Evolutionary conservation across 2,329 filamentous ascomycete species (phyloP).

Genomic region (Sarocladium brachiariae): DNA sequence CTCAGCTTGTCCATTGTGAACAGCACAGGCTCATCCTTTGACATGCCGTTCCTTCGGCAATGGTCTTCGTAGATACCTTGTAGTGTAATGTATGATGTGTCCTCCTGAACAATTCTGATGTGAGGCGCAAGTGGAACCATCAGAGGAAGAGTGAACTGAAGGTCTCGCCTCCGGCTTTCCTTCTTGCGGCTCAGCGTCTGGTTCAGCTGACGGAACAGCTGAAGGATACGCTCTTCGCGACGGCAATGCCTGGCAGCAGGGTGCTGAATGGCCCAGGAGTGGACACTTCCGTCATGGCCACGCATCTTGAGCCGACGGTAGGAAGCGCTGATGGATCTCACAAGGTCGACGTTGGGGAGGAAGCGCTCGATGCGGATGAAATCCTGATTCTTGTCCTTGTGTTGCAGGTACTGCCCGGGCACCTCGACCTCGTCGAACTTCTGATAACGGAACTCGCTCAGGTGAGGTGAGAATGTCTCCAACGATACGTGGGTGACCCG

Average conservation of each 20-base stretch:
- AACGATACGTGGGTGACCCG: conserved; percentile 66
- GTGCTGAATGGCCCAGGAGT: conserved; percentile 93
- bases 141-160: conserved; percentile 92
- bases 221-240: conserved; percentile 88
- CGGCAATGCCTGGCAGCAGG: conserved; percentile 88
- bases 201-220: conserved; percentile 97
- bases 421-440: conserved; percentile 99
- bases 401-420: conserved; percentile 91
- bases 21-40: conserved; percentile 90
- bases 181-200: conserved; percentile 86
- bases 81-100: conserved; percentile 86
- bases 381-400: conserved; percentile 98
- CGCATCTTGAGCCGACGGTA: conserved; percentile 92
- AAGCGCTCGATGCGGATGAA: conserved; percentile 97
- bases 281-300: conserved; percentile 94
- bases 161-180: conserved; percentile 84
- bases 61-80: conserved; percentile 97
- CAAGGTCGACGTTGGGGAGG: conserved; percentile 87
- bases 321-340: conserved; percentile 83
- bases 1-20: conserved; percentile 94
- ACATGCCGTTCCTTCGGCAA: conserved; percentile 77
- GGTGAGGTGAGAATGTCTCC: conserved; percentile 79
- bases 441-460: conserved; percentile 94
- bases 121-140: conserved; percentile 95
- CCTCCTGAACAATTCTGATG: conserved; percentile 92